Evolutionary conservation across 768 basidiomycete species (phyloP).

Genomic region (Daedaleopsis sinensis): DNA sequence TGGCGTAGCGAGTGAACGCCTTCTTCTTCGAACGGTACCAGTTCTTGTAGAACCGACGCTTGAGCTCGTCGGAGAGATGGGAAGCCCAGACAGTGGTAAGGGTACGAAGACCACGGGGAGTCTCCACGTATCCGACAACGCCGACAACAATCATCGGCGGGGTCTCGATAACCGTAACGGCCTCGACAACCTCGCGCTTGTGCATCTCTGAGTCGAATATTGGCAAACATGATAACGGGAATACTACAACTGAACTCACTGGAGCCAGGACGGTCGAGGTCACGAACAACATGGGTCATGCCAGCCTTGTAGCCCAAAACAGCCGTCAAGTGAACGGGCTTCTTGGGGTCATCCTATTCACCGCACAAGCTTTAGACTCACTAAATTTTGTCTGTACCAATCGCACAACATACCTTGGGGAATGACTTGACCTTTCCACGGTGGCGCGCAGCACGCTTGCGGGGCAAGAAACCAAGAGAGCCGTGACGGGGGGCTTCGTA

Average conservation of each 20-base stretch:
- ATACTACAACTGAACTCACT: conserved; percentile 61
- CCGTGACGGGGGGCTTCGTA: conserved; percentile 99
- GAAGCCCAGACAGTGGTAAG: conserved; percentile 99
- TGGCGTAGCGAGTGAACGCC: conserved; percentile 99
- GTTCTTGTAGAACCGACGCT: conserved; percentile 99
- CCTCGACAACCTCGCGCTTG: conserved; percentile 99
- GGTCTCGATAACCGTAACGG: conserved; percentile 93
- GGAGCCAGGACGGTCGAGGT: conserved; percentile 98
- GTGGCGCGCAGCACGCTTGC: conserved; percentile 96
- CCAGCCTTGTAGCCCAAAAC: conserved; percentile 99
- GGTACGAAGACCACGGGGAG: conserved; percentile 97
- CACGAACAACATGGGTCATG: conserved; percentile 99
- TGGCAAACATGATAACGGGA: neutral
- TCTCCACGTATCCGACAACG: conserved; percentile 99
- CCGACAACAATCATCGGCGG: conserved; percentile 96
- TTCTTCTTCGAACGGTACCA: conserved; percentile 99
- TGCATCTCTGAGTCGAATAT: conserved; percentile 82
- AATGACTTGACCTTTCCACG: conserved; percentile 99
- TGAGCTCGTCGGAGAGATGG: conserved; percentile 96
- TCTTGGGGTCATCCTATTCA: conserved; percentile 95
- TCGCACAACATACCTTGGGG: conserved; percentile 74
- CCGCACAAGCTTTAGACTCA: neutral
- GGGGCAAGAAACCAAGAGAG: conserved; percentile 95
- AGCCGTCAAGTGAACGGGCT: conserved; percentile 97
- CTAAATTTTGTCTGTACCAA: neutral